Evolutionary conservation across 805 yeast species (phyloP).

Genomic region (Yarrowia deformans): DNA sequence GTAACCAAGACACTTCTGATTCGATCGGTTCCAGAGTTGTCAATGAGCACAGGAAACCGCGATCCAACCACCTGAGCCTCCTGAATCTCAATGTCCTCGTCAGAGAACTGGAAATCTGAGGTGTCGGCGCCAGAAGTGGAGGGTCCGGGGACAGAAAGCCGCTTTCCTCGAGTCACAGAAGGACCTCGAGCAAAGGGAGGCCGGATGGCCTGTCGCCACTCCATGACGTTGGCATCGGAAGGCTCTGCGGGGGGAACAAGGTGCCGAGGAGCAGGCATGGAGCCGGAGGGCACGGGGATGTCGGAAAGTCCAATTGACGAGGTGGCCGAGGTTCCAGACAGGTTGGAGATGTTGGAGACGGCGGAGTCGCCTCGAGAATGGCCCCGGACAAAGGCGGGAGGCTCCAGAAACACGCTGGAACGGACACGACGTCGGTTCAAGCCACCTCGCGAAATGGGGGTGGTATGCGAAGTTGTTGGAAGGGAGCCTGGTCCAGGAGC

Average conservation of each 20-base stretch:
- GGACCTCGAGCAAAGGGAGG: slow-evolving; percentile 35
- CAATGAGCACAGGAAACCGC: slow-evolving; percentile 14
- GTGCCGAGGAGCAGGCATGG: slow-evolving; percentile 29
- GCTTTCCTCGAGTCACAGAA: slow-evolving; percentile 31
- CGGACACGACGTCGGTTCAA: slow-evolving; percentile 27
- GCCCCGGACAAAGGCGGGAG: slow-evolving; percentile 1
- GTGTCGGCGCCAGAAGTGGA: neutral
- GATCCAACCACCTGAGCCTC: slow-evolving; percentile 26
- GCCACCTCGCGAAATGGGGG: slow-evolving; percentile 30
- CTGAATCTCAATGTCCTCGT: slow-evolving; percentile 26
- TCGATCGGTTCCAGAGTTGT: slow-evolving; percentile 25
- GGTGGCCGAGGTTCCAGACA: neutral
- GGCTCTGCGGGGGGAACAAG: slow-evolving; percentile 38
- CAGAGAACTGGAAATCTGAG: slow-evolving; percentile 25
- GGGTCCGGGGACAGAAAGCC: neutral
- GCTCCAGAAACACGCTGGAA: slow-evolving; percentile 17
- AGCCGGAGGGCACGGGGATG: slow-evolving; percentile 21
- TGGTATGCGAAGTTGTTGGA: slow-evolving; percentile 30
- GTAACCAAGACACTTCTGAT: slow-evolving; percentile 22
- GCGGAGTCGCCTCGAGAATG: slow-evolving; percentile 16
- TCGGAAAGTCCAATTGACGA: slow-evolving; percentile 29
- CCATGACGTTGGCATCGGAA: neutral
- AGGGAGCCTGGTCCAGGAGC: slow-evolving; percentile 5
- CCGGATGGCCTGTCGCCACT: slow-evolving; percentile 32
- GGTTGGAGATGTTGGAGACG: slow-evolving; percentile 8